phyloP scores from a whole-genome alignment of 306 rosid species.

The Sophora flavescens region DNA sequence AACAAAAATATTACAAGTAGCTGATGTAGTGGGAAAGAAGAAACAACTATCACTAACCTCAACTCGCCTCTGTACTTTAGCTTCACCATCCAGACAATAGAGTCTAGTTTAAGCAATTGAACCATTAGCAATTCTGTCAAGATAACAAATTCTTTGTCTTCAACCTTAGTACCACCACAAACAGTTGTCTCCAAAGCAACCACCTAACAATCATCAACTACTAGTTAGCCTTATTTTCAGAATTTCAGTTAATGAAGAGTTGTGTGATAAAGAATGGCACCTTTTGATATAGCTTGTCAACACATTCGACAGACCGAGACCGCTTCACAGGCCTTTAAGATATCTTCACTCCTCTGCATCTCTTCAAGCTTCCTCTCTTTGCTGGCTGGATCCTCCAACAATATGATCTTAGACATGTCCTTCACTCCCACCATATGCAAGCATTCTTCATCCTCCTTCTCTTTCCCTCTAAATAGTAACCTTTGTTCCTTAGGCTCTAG shows the following conservation, averaged over 20 bases:
- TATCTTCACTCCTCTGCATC: constrained; percentile 55
- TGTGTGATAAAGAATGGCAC: constrained; percentile 39
- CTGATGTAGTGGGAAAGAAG: neutral
- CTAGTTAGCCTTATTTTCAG: constrained; percentile 5
- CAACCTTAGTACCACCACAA: constrained; percentile 51
- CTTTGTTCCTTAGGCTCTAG: no score
- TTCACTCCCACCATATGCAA: no score
- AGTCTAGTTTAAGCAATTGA: constrained; percentile 74
- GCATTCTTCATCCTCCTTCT: no score
- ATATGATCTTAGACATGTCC: no score
- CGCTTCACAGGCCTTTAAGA: constrained; percentile 57
- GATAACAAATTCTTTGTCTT: constrained; percentile 56
- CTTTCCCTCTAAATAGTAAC: no score
- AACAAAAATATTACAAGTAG: no score
- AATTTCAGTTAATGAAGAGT: neutral
- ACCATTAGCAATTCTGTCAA: constrained; percentile 72
- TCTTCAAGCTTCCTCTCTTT: constrained; percentile 68
- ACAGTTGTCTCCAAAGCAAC: constrained; percentile 56
- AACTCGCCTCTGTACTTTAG: constrained; percentile 63
- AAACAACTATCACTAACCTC: constrained; percentile 57
- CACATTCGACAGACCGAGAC: constrained; percentile 63
- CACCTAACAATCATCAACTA: constrained; percentile 52
- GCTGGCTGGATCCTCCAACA: constrained; percentile 85
- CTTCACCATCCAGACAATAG: constrained; percentile 70
- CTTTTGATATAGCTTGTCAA: constrained; percentile 73